Evolutionary conservation across 1,284 basidiomycete genomes (phyloP).

Genomic region (Marasmius tenuissimus): DNA sequence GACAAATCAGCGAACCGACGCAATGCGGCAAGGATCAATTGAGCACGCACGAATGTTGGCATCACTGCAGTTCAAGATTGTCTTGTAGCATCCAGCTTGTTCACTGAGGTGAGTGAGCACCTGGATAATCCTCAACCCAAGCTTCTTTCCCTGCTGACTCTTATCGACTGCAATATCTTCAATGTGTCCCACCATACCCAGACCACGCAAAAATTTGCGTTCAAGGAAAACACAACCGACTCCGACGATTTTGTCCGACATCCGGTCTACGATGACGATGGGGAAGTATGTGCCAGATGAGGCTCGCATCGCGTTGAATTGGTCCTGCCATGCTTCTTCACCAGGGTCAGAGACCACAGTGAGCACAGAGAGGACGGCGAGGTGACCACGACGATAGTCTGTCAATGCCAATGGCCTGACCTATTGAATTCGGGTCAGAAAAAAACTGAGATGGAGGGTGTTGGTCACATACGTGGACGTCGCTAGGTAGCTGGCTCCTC

Average conservation of each 20-base stretch:
- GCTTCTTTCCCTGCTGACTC: constrained; percentile 84
- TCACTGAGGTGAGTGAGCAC: constrained; percentile 81
- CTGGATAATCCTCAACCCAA: constrained; percentile 87
- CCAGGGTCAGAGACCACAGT: constrained; percentile 80
- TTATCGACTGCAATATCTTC: constrained; percentile 96
- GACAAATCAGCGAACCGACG: constrained; percentile 16
- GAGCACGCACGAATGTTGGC: constrained; percentile 82
- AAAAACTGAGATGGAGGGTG: not conserved
- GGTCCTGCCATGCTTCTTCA: constrained; percentile 62
- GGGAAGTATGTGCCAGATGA: constrained; percentile 76
- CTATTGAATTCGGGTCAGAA: constrained; percentile 36
- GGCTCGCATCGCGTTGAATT: constrained; percentile 63
- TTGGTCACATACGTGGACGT: constrained; percentile 48
- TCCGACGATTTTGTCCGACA: constrained; percentile 79
- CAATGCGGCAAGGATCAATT: not conserved
- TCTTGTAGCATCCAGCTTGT: constrained; percentile 87
- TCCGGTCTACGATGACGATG: constrained; percentile 79
- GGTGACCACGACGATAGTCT: constrained; percentile 85
- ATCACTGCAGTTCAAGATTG: constrained; percentile 93
- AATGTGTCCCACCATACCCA: constrained; percentile 89
- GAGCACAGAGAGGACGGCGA: constrained; percentile 80
- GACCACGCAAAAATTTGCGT: constrained; percentile 86
- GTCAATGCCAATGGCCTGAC: constrained; percentile 87
- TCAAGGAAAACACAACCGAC: constrained; percentile 87
- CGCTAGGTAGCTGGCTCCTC: constrained; percentile 51